Evolutionary conservation across 208 protist species (phyloP), one percentile per base, ranked within the genome.

Genomic region (Novymonas esmeraldas): DNA sequence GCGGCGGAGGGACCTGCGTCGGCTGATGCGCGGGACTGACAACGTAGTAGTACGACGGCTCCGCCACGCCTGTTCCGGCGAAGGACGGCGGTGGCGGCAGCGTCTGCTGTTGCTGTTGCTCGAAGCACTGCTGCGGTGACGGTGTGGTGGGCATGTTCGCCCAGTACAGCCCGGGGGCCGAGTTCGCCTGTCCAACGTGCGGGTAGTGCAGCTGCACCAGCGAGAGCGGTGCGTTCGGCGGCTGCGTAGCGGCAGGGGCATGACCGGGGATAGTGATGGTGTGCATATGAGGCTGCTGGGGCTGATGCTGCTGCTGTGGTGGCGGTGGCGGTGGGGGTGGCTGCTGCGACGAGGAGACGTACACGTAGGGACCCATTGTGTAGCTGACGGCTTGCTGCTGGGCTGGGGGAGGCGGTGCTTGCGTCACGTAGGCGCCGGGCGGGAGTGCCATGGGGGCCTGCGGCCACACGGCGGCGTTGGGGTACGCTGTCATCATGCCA

Each of bases 121-220:
- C 34, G 11, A n/a, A n/a, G n/a, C n/a, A n/a, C n/a, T n/a, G n/a
- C n/a, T n/a, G n/a, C n/a, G n/a, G n/a, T n/a, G n/a, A n/a, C n/a
- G 33, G 38, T 11, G 39, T 31, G 13, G 55, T 22, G 42, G 44
- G 34, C 7, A 64, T 28, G 33, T 52, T 52, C 6, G 59, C 28
- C 59, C 59, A 64, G 44, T 64, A 64, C 5, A 64, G 20, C 2
- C 44, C 59, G 0, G 59, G 44, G 1, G 59, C 28, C 7, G 59
- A 6, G 28, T 39, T 49, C 59, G 26, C 22, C 49, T 54, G 45
- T 4, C 28, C 24, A 24, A 33, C 24, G 20, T 38, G 10, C 20
- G 59, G 59, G 59, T 64, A 64, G 45, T 64, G 59, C 26, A 64
- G 24, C 45, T 64, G 59, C 31, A 64, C 31, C 34, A 64, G 49